These are phyloP conservation scores for Brettanomyces nanus DNA, from an alignment of 805 yeast genomes.

Conservation along the genomic window DNA sequence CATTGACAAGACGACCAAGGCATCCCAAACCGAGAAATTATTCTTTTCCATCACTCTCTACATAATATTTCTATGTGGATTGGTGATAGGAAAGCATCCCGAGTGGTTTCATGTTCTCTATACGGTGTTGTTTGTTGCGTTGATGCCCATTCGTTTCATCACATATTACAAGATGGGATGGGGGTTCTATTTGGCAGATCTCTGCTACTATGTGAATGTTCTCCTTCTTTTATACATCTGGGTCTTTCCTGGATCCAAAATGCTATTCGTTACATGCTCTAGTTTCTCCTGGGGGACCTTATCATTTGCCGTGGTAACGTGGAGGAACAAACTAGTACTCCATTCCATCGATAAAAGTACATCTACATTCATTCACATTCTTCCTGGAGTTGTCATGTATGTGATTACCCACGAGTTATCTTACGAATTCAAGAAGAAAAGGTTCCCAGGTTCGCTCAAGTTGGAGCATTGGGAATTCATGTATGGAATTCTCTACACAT, in stretches of 20 bases:
- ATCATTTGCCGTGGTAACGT: slow-evolving; percentile 88
- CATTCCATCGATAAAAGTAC: slow-evolving; percentile 92
- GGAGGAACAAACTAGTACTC: slow-evolving; percentile 89
- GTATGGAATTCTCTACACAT: slow-evolving; percentile 68
- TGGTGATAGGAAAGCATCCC: slow-evolving; percentile 71
- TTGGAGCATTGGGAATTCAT: slow-evolving; percentile 65
- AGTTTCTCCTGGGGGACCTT: slow-evolving; percentile 84
- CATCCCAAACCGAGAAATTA: slow-evolving; percentile 60
- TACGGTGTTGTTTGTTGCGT: slow-evolving; percentile 46
- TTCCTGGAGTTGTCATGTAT: slow-evolving; percentile 85
- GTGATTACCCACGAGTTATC: slow-evolving; percentile 75
- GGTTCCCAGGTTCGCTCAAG: slow-evolving; percentile 78
- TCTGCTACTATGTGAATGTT: slow-evolving; percentile 84
- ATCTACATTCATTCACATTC: slow-evolving; percentile 79
- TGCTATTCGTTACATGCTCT: slow-evolving; percentile 74
- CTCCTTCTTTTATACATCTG: slow-evolving; percentile 67
- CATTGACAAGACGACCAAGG: slow-evolving; percentile 29
- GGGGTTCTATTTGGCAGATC: slow-evolving; percentile 85
- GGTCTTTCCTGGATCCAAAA: slow-evolving; percentile 68
- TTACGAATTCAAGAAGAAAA: slow-evolving; percentile 34
- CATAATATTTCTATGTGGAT: slow-evolving; percentile 62
- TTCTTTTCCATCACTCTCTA: slow-evolving; percentile 72
- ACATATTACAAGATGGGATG: slow-evolving; percentile 71
- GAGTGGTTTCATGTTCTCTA: slow-evolving; percentile 69
- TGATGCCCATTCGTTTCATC: slow-evolving; percentile 81